A percentile compares a stretch with the other conserved stretches of the same genome.
Evolutionary conservation across 495 filamentous ascomycete genomes (phyloP).

Genomic region (Penicillium fimorum): DNA sequence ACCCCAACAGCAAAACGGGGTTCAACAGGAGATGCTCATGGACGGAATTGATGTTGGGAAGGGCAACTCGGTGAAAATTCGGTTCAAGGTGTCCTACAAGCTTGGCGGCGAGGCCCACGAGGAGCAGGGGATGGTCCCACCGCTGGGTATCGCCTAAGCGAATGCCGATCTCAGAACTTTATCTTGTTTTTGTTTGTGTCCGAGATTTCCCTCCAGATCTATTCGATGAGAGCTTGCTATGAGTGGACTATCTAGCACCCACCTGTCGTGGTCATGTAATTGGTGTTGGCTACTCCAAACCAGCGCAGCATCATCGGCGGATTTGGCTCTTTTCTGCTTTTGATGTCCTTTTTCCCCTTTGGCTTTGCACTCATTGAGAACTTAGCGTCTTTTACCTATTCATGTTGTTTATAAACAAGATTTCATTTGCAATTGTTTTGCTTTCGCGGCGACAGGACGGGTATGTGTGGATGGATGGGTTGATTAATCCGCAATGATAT

Average conservation of each 20-base stretch:
- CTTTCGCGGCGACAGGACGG: neutral
- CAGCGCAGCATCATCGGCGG: neutral
- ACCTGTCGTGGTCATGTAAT: neutral
- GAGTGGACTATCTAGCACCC: neutral
- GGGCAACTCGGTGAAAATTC: constrained; percentile 75
- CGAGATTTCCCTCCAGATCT: neutral
- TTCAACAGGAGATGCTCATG: constrained; percentile 79
- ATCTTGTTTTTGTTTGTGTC: neutral
- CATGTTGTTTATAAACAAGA: constrained; percentile 27
- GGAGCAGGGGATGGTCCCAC: constrained; percentile 88
- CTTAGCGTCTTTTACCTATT: constrained; percentile 23
- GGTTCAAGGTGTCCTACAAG: constrained; percentile 83
- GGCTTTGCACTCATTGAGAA: constrained; percentile 16
- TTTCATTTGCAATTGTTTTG: constrained; percentile 1
- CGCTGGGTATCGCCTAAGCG: constrained; percentile 67
- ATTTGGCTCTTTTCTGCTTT: neutral
- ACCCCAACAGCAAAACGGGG: constrained; percentile 70
- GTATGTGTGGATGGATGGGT: neutral
- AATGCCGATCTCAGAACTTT: neutral
- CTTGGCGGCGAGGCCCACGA: constrained; percentile 62
- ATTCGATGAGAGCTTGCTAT: neutral
- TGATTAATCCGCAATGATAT: neutral
- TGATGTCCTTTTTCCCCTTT: neutral
- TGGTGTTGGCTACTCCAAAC: neutral
- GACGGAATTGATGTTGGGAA: constrained; percentile 68